Conservation (phyloP, 164 flowering plant genomes). For the Akebia trifoliata region DNA sequence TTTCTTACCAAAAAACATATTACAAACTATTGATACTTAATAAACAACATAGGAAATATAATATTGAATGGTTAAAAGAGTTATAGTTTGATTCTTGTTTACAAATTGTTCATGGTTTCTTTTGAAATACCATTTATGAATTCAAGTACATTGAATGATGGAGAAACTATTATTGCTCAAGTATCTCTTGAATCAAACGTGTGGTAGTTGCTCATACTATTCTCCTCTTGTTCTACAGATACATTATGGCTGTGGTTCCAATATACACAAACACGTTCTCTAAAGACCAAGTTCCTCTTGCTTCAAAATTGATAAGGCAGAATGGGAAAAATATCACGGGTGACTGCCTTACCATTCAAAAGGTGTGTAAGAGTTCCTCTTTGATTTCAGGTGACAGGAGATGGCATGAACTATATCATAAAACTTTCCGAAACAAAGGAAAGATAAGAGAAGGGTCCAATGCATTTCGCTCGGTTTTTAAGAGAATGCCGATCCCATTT, state of each 20-base stretch:
- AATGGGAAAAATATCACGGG: constrained; percentile 7
- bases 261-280: constrained; percentile 26
- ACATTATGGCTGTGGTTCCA: constrained; percentile 36
- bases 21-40: neutral
- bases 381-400: constrained; percentile 4
- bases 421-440: constrained; percentile 6
- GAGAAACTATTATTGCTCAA: no score
- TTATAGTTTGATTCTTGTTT: neutral
- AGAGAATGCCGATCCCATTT: constrained; percentile 6
- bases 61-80: neutral
- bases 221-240: constrained; percentile 16
- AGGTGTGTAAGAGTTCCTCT: constrained; percentile 11
- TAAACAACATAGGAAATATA: no score
- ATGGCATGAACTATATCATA: constrained; percentile 10
- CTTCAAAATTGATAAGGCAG: constrained; percentile 12
- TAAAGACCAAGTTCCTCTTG: constrained; percentile 18
- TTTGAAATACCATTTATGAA: no score
- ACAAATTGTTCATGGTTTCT: neutral
- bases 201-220: constrained; percentile 4
- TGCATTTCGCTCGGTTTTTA: constrained; percentile 3
- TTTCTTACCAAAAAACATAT: neutral
- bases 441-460: constrained; percentile 11
- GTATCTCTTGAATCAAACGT: neutral
- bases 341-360: constrained; percentile 7
- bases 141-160: neutral